These are phyloP conservation scores for Pseudotsuga menziesii DNA, from an alignment of 75 land plant species.

Conservation along the genomic window DNA sequence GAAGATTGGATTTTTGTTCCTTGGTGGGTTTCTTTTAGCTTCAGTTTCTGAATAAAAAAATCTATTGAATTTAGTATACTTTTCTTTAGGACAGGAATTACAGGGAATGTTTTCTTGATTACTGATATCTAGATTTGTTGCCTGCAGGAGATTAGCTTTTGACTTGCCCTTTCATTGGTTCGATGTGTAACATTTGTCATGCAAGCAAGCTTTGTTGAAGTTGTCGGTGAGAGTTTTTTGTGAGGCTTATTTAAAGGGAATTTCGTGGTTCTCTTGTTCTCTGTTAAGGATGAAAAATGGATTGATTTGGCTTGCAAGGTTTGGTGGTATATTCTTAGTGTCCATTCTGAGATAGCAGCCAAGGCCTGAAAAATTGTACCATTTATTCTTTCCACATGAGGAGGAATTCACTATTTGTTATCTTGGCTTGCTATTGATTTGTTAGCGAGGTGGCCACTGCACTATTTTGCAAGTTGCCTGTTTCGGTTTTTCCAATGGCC, in stretches of 20 bases:
- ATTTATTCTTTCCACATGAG: background rate
- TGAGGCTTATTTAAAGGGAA: background rate
- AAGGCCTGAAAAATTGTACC: background rate
- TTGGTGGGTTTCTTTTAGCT: no score
- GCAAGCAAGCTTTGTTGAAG: no score
- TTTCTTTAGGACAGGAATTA: no score
- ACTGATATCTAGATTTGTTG: no score
- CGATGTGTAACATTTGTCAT: no score
- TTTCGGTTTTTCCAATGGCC: slow-evolving; percentile 1
- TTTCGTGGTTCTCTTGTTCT: background rate
- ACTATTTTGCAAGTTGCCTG: background rate
- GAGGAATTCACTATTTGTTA: background rate
- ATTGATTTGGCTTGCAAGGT: background rate
- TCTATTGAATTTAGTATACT: no score
- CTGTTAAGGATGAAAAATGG: background rate
- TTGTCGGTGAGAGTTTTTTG: no score
- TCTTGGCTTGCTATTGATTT: background rate
- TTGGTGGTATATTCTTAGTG: background rate
- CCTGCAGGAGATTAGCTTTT: no score
- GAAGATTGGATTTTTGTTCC: no score
- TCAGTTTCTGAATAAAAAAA: no score
- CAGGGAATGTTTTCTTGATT: no score
- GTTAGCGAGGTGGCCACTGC: slow-evolving; percentile 2
- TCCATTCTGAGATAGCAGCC: background rate
- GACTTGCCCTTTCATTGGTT: no score